A percentile compares a stretch with the other conserved stretches of the same genome.
Conservation (phyloP, 106 monocot genomes). For the Platanthera zijinensis region DNA sequence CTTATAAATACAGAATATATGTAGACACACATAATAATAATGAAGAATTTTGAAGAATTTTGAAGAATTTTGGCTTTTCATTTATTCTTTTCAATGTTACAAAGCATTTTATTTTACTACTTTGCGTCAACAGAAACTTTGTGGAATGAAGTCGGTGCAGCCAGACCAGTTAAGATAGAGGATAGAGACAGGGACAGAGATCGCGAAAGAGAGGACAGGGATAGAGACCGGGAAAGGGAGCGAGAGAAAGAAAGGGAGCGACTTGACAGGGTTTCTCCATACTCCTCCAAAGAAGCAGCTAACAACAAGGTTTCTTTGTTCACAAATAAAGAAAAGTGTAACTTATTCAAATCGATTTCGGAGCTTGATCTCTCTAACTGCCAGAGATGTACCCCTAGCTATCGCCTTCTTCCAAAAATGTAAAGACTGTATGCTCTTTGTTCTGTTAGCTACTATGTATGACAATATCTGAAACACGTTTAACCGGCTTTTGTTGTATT, state of each 20-base stretch:
- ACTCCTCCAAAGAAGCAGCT: conserved; percentile 35
- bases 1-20: too few species aligned
- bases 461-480: background rate
- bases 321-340: conserved; percentile 52
- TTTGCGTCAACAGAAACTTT: conserved; percentile 14
- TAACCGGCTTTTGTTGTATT: background rate
- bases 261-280: conserved; percentile 24
- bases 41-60: background rate
- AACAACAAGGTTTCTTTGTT: conserved; percentile 34
- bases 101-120: background rate
- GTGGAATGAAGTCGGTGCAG: conserved; percentile 31
- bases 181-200: conserved; percentile 41
- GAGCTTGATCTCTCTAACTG: conserved; percentile 79
- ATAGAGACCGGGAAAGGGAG: conserved; percentile 54
- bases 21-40: too few species aligned
- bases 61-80: background rate
- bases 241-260: conserved; percentile 52
- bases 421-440: conserved; percentile 18
- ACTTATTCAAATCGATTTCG: conserved; percentile 55
- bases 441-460: background rate
- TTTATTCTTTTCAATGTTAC: background rate
- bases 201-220: conserved; percentile 25
- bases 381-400: conserved; percentile 68
- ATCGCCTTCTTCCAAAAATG: conserved; percentile 75
- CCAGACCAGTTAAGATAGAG: conserved; percentile 39